Evolutionary conservation across 805 yeast genomes (phyloP), one percentile per base, ranked within the genome.

Genomic region (Yarrowia osloensis): DNA sequence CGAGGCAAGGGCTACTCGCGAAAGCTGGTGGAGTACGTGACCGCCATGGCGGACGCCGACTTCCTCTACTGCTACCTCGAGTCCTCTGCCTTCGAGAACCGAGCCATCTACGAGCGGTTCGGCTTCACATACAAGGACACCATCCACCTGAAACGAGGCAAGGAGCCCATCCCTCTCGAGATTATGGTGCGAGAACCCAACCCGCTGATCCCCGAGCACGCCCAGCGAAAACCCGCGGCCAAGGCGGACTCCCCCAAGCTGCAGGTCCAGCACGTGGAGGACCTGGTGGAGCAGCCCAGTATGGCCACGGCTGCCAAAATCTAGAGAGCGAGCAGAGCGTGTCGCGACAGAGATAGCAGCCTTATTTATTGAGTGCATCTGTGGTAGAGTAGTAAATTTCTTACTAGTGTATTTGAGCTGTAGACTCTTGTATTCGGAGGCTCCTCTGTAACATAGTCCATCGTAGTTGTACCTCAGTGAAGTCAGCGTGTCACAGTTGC

Each of bases 1-100:
- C 78, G 86, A 72, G 88, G 89, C 65, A 83, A 83, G 71, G 88
- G 88, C 24, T 79, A 84, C 70, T 86, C 87, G 39, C 79, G 84
- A 72, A 76, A 80, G 68, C 77, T 86, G 68, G 76, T 85, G 62
- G 82, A 84, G 69, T 80, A 79, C 73, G 84, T 83, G 65, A 78
- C 84, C 66, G 81, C 82, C 47, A 78, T 82, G 75, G 81, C 69
- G 55, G 74, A 75, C 62, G 67, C 74, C 17, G 70, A 70, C 21
- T 78, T 78, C 29, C 76, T 77, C 44, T 75, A 78, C 15, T 74
- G 81, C 67, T 86, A 86, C 74, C 79, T 86, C 69, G 89, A 86
- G 74, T 80, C 85, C 57, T 84, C 88, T 28, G 85, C 84, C 74
- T 83, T 83, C 12, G 78, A 80, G 66, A 86, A 85, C 73, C 77